phyloP scores from a whole-genome alignment of 2,329 filamentous ascomycete species.

The Claviceps spartinae region DNA sequence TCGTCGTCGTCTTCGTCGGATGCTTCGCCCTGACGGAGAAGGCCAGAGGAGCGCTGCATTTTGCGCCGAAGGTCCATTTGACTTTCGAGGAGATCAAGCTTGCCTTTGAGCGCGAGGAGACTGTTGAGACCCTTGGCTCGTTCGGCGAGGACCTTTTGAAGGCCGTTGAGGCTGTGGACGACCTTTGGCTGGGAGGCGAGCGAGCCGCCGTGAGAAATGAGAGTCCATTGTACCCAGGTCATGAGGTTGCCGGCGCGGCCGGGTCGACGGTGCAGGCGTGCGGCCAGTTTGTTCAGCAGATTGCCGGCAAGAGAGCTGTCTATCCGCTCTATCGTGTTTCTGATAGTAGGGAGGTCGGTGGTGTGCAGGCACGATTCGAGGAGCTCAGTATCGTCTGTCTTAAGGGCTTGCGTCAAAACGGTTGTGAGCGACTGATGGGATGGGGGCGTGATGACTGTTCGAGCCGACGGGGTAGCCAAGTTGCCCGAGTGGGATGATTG shows the following conservation, averaged over 20 bases:
- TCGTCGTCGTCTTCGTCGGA: slow-evolving; percentile 46
- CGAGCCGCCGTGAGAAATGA: slow-evolving; percentile 83
- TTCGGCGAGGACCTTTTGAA: slow-evolving; percentile 81
- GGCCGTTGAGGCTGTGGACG: slow-evolving; percentile 58
- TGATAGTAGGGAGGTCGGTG: slow-evolving; percentile 61
- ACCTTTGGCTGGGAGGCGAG: slow-evolving; percentile 77
- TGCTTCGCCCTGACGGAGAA: slow-evolving; percentile 31
- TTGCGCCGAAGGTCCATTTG: slow-evolving; percentile 70
- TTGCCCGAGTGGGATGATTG: slow-evolving; percentile 18
- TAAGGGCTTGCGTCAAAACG: slow-evolving; percentile 84
- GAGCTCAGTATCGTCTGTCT: slow-evolving; percentile 78
- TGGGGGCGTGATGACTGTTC: slow-evolving; percentile 43
- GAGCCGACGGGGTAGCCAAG: slow-evolving; percentile 26
- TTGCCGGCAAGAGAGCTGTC: slow-evolving; percentile 70
- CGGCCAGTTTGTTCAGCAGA: slow-evolving; percentile 72
- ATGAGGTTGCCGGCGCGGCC: slow-evolving; percentile 83
- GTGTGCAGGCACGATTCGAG: slow-evolving; percentile 86
- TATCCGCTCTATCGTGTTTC: slow-evolving; percentile 78
- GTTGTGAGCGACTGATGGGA: slow-evolving; percentile 74
- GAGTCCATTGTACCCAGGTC: slow-evolving; percentile 91
- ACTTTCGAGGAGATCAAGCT: slow-evolving; percentile 83
- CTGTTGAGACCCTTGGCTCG: slow-evolving; percentile 70
- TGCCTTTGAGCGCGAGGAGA: slow-evolving; percentile 80
- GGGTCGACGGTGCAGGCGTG: slow-evolving; percentile 73
- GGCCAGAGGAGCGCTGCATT: slow-evolving; percentile 37